Conservation (phyloP, 2,329 filamentous ascomycete species). For the Colletotrichum sp. region DNA sequence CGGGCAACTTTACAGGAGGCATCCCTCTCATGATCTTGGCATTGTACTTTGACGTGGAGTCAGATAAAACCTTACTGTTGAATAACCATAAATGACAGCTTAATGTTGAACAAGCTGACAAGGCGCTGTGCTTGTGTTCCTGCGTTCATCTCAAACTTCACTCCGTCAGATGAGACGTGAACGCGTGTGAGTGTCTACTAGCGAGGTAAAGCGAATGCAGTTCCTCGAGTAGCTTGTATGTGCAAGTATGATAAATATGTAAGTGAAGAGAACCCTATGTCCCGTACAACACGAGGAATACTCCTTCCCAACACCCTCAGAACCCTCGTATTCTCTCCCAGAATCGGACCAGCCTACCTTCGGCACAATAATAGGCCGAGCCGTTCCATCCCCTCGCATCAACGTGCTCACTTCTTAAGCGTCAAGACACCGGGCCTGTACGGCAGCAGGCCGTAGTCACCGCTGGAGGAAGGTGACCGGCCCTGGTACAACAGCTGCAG, state of each 20-base stretch:
- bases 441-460: constrained; percentile 56
- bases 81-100: fast-evolving
- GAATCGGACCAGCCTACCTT: not conserved
- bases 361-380: fast-evolving
- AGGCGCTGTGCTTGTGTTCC: not conserved
- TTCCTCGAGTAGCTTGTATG: not conserved
- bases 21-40: not conserved
- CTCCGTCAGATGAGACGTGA: not conserved
- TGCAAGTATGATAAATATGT: not conserved
- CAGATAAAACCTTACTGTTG: not conserved
- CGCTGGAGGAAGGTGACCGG: constrained; percentile 41
- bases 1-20: not conserved
- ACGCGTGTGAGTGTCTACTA: not conserved
- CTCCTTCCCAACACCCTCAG: not conserved
- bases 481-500: constrained; percentile 71
- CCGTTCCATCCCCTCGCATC: not conserved
- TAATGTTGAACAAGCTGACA: not conserved
- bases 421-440: constrained; percentile 63
- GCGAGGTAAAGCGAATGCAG: fast-evolving
- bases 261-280: not conserved
- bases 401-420: not conserved
- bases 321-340: not conserved
- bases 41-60: not conserved
- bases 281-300: not conserved
- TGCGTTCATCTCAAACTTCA: fast-evolving